Conservation (phyloP, 306 rosid species). For the Abrus precatorius region DNA sequence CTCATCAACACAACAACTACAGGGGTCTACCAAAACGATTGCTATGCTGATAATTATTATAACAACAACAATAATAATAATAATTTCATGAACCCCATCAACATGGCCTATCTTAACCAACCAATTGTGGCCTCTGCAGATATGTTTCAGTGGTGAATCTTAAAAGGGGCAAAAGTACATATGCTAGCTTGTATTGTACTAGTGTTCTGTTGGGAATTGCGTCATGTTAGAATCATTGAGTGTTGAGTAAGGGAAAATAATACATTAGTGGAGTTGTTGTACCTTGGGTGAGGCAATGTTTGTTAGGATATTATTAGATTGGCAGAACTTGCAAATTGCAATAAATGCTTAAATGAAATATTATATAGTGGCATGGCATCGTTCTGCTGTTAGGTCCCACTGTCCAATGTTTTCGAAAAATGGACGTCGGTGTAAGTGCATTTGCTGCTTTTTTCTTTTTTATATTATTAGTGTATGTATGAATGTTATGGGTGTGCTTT, state of each 20-base stretch:
- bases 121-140: conserved; percentile 78
- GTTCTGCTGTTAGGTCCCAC: conserved; percentile 34
- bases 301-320: conserved; percentile 18
- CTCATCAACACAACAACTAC: conserved; percentile 49
- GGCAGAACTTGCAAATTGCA: not conserved
- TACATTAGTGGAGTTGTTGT: too few species aligned
- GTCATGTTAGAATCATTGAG: not conserved
- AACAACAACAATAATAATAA: not conserved
- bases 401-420: conserved; percentile 43
- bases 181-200: not conserved
- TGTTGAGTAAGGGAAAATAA: not conserved
- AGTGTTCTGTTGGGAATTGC: conserved; percentile 34
- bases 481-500: conserved; percentile 45
- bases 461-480: not conserved
- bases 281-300: conserved; percentile 38
- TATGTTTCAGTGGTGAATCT: conserved; percentile 64
- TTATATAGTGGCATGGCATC: not conserved
- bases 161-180: not conserved
- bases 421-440: conserved; percentile 42
- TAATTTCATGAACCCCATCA: conserved; percentile 61
- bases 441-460: not conserved
- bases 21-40: conserved; percentile 45
- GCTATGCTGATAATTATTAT: not conserved
- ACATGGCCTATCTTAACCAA: conserved; percentile 62
- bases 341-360: not conserved